Conservation (phyloP, 345 rosid species). For the Brassica rapa region DNA sequence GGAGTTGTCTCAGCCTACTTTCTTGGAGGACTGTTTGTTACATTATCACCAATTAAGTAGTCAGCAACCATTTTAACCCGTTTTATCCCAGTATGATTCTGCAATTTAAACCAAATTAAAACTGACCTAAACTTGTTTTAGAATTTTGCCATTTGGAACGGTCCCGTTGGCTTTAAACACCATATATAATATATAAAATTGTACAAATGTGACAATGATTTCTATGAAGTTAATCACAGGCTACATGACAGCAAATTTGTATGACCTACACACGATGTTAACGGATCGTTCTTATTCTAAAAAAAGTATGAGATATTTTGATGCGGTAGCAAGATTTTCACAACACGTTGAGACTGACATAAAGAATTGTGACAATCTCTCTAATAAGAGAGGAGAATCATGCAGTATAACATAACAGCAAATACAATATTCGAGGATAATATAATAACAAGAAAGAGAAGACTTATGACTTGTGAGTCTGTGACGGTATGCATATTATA, state of each 20-base stretch:
- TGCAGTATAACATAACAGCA: not conserved
- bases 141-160: not conserved
- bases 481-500: constrained; percentile 12
- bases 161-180: not conserved
- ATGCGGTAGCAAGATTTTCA: constrained; percentile 15
- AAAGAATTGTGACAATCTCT: not conserved
- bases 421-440: constrained; percentile 11
- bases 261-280: constrained; percentile 14
- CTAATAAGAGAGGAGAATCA: constrained; percentile 30
- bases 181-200: not conserved
- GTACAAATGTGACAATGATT: not conserved
- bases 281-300: constrained; percentile 17
- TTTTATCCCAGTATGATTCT: not conserved
- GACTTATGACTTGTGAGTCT: not conserved
- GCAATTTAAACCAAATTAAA: not conserved
- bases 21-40: not conserved
- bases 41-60: not conserved
- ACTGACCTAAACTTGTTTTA: not conserved
- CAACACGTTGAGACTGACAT: constrained; percentile 19
- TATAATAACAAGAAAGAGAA: constrained; percentile 18
- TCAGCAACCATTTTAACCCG: not conserved
- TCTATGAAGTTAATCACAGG: not conserved
- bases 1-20: constrained; percentile 4
- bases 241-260: constrained; percentile 28
- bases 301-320: constrained; percentile 15